Conservation (phyloP, 2,329 filamentous ascomycete genomes). For the Phaeoacremonium minimum region DNA sequence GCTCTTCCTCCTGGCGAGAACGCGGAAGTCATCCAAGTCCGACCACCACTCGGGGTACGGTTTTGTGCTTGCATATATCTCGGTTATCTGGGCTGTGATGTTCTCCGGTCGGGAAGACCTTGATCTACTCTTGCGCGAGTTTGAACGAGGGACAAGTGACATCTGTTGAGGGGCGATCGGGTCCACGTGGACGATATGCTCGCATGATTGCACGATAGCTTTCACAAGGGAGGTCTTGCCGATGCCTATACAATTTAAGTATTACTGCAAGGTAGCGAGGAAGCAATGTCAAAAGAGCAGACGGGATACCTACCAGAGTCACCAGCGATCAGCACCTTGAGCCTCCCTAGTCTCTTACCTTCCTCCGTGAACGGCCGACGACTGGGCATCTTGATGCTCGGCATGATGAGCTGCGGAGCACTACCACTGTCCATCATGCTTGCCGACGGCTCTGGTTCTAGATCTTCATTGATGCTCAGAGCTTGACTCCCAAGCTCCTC, state of each 20-base stretch:
- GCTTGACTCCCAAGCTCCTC: constrained; percentile 34
- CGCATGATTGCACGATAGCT: constrained; percentile 79
- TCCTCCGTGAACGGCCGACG: constrained; percentile 85
- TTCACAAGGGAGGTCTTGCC: constrained; percentile 90
- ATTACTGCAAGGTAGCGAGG: constrained; percentile 9
- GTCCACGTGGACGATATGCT: constrained; percentile 93
- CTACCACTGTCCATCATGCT: constrained; percentile 40
- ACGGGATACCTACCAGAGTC: constrained; percentile 53
- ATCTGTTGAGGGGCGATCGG: constrained; percentile 37
- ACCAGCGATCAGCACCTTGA: constrained; percentile 87
- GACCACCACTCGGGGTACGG: constrained; percentile 90
- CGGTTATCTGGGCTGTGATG: constrained; percentile 44
- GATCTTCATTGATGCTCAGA: constrained; percentile 31
- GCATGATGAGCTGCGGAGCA: constrained; percentile 90
- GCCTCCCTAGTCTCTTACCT: constrained; percentile 76
- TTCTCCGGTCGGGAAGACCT: constrained; percentile 14
- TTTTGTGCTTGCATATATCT: constrained; percentile 75
- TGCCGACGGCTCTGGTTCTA: constrained; percentile 38
- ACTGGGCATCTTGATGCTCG: constrained; percentile 85
- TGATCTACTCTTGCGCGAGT: constrained; percentile 7
- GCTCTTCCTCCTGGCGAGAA: constrained; percentile 62
- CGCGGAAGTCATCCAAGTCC: constrained; percentile 62
- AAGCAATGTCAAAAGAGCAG: background rate
- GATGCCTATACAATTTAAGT: constrained; percentile 52
- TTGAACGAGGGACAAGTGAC: constrained; percentile 15